Percentiles rank a stretch among this genome's conserved stretches.
phyloP scores from a whole-genome alignment of 129 eudicot genomes.

The Pulicaria dysenterica region DNA sequence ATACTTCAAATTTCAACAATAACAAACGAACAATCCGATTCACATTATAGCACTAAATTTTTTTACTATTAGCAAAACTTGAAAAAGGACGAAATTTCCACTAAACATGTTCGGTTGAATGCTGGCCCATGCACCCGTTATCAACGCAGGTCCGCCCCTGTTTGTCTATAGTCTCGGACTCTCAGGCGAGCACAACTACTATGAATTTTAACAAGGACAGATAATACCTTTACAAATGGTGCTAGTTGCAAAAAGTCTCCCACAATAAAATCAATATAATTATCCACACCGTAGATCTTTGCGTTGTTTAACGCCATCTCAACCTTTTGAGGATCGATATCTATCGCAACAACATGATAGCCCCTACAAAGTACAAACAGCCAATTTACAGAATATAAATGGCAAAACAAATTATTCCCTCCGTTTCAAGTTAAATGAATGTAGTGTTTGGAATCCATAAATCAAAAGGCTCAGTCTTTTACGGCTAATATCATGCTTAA shows the following conservation, averaged over 20 bases:
- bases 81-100: too few species aligned
- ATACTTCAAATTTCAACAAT: too few species aligned
- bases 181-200: background rate
- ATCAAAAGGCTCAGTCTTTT: conserved; percentile 1
- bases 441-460: conserved; percentile 18
- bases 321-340: conserved; percentile 69
- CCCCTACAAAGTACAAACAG: conserved; percentile 47
- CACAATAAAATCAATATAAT: conserved; percentile 63
- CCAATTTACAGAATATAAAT: background rate
- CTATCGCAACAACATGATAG: conserved; percentile 70
- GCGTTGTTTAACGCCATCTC: conserved; percentile 67
- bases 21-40: too few species aligned
- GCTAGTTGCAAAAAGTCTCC: conserved; percentile 86
- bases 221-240: conserved; percentile 61
- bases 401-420: background rate
- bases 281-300: conserved; percentile 70
- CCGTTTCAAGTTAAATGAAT: background rate
- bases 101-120: too few species aligned
- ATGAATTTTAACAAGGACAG: background rate
- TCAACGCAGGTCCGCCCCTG: too few species aligned
- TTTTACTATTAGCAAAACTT: too few species aligned
- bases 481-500: background rate
- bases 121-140: too few species aligned
- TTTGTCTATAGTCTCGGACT: too few species aligned
- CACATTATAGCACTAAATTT: too few species aligned